Evolutionary conservation across 2,329 filamentous ascomycete genomes (phyloP).

Genomic region (Curvularia eragrostidis): DNA sequence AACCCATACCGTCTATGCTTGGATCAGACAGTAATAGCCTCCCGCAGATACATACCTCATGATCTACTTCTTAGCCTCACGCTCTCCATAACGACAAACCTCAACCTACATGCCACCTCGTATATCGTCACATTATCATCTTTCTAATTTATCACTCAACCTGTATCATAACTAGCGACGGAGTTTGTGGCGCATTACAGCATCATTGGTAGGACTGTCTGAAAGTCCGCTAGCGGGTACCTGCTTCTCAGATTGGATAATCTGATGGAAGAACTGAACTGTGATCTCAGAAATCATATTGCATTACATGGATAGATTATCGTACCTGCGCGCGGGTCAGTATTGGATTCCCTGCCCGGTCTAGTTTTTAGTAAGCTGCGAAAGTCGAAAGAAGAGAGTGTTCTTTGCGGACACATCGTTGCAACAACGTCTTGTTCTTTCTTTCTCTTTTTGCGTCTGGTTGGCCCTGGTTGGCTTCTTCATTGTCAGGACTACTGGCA

Average conservation of each 20-base stretch:
- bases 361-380: constrained; percentile 15
- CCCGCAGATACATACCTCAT: constrained; percentile 39
- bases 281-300: constrained; percentile 31
- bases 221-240: constrained; percentile 12
- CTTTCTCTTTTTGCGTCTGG: constrained; percentile 14
- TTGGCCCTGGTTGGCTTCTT: constrained; percentile 15
- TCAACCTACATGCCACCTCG: constrained; percentile 26
- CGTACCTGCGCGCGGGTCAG: constrained; percentile 6
- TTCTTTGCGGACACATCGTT: constrained; percentile 27
- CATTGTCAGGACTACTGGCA: constrained; percentile 2
- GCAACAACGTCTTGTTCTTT: constrained; percentile 23
- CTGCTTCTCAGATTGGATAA: constrained; percentile 30
- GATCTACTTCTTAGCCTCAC: constrained; percentile 21
- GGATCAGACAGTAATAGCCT: constrained; percentile 37
- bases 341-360: constrained; percentile 16
- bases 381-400: constrained; percentile 7
- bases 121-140: constrained; percentile 13
- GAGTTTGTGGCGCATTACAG: constrained; percentile 35
- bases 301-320: constrained; percentile 28
- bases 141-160: constrained; percentile 18
- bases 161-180: constrained; percentile 46
- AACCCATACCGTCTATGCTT: constrained; percentile 56
- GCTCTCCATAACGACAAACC: constrained; percentile 26
- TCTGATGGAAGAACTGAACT: constrained; percentile 27
- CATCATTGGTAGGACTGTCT: constrained; percentile 8